Percentiles rank a stretch among this genome's conserved stretches.
Conservation (phyloP, 78 protist genomes). For the Chrysochromulina parva region DNA sequence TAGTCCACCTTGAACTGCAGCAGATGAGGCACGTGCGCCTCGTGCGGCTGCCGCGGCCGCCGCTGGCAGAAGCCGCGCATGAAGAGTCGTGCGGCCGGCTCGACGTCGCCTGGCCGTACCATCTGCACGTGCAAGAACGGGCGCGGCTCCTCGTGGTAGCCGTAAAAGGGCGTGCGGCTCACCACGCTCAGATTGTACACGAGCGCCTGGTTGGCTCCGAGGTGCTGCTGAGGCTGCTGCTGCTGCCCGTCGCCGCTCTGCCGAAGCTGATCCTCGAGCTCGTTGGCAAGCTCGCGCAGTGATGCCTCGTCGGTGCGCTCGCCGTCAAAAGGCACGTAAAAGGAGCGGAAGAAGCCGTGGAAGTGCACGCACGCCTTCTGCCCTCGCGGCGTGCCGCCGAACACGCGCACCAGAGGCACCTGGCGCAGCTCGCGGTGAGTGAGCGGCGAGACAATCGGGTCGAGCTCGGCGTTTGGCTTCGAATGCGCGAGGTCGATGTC, state of each 20-base stretch:
- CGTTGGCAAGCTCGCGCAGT: background rate
- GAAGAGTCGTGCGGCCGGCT: slow-evolving; percentile 64
- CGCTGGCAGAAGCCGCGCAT: slow-evolving; percentile 55
- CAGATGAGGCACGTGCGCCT: slow-evolving; percentile 81
- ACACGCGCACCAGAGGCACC: slow-evolving; percentile 81
- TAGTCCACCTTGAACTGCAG: slow-evolving; percentile 76
- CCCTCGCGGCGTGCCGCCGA: slow-evolving; percentile 84
- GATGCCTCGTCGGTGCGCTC: background rate
- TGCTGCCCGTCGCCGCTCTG: no score
- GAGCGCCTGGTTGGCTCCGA: background rate
- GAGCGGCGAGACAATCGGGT: no score
- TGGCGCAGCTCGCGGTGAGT: background rate
- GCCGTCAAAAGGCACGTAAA: slow-evolving; percentile 46
- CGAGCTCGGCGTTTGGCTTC: no score
- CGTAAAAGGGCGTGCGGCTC: slow-evolving; percentile 81
- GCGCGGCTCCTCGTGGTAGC: slow-evolving; percentile 49
- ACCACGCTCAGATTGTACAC: slow-evolving; percentile 1
- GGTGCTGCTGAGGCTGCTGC: no score
- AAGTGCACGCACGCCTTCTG: slow-evolving; percentile 76
- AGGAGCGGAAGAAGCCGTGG: slow-evolving; percentile 80
- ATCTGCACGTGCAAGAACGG: no score
- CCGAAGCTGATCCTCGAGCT: background rate
- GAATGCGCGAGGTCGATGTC: no score
- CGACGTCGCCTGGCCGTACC: background rate
- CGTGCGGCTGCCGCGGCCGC: slow-evolving; percentile 49